A percentile compares a stretch with the other conserved stretches of the same genome.
These are phyloP conservation scores for Plasmodium vinckei DNA, from an alignment of 169 alveolate species.

Conservation along the genomic window DNA sequence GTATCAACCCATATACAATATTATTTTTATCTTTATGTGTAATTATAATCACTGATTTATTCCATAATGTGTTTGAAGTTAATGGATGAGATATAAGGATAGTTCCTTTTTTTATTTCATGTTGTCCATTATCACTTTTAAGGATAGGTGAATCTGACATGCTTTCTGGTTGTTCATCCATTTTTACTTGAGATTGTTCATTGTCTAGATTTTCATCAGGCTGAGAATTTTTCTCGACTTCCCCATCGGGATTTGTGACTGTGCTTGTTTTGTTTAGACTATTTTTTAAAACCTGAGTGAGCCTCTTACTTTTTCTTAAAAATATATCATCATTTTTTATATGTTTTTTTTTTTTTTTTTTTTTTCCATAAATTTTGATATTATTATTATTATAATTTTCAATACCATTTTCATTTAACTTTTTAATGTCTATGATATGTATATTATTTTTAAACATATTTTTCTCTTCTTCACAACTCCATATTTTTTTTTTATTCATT, in stretches of 20 bases:
- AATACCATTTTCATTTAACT: too few relatives aligned
- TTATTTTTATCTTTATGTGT: conserved; percentile 66
- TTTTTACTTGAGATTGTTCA: not conserved
- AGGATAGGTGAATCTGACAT: not conserved
- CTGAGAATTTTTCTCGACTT: not conserved
- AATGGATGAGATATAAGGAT: conserved; percentile 55
- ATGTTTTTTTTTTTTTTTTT: not conserved
- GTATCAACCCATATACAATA: conserved; percentile 59
- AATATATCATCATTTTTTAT: not conserved
- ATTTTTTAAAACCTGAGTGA: too few relatives aligned
- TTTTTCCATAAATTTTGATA: not conserved
- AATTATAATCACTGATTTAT: conserved; percentile 42
- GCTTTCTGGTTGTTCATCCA: not conserved
- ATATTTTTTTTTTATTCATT: not conserved
- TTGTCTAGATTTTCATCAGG: not conserved
- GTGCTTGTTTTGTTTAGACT: not conserved
- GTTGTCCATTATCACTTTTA: conserved; percentile 12
- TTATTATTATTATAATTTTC: not conserved
- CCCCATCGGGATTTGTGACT: not conserved
- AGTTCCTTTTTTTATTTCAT: conserved; percentile 65
- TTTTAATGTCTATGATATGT: not conserved
- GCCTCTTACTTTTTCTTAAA: not conserved
- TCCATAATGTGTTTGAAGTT: conserved; percentile 54
- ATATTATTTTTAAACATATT: conserved; percentile 12
- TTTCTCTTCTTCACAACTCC: not conserved